These are phyloP conservation scores for Podaxis mareebaensis DNA, from an alignment of 768 basidiomycete species.

Conservation along the genomic window DNA sequence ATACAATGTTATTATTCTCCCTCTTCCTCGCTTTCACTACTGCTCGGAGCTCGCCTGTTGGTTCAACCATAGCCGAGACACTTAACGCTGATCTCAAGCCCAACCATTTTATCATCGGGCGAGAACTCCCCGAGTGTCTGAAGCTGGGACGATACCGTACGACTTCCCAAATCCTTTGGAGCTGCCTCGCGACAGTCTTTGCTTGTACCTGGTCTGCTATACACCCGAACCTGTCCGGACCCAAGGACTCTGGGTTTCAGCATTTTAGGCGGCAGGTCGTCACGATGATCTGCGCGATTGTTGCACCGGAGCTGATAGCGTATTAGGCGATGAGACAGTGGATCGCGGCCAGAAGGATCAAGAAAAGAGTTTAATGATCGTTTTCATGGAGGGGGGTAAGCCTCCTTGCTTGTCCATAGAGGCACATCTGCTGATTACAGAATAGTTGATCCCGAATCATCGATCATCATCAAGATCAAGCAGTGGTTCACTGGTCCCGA, in stretches of 20 bases:
- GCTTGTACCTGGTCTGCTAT: slow-evolving; percentile 12
- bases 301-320: slow-evolving; percentile 11
- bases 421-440: not conserved
- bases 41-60: not conserved
- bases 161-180: slow-evolving; percentile 2
- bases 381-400: not conserved
- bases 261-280: not conserved
- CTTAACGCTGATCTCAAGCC: not conserved
- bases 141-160: not conserved
- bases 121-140: not conserved
- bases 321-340: slow-evolving; percentile 12
- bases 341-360: not conserved
- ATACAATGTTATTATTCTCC: not conserved
- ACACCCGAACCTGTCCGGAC: slow-evolving; percentile 10
- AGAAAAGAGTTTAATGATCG: slow-evolving; percentile 3
- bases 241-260: slow-evolving; percentile 14
- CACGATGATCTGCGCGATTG: not conserved
- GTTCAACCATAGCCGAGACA: not conserved
- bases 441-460: not conserved
- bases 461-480: not conserved
- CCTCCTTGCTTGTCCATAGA: not conserved
- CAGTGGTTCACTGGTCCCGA: not conserved
- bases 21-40: not conserved
- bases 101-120: not conserved
- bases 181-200: slow-evolving; percentile 12